A percentile compares a stretch with the other conserved stretches of the same genome.
Evolutionary conservation across 2,329 filamentous ascomycete species (phyloP).

Genomic region (Colletotrichum costaricense): DNA sequence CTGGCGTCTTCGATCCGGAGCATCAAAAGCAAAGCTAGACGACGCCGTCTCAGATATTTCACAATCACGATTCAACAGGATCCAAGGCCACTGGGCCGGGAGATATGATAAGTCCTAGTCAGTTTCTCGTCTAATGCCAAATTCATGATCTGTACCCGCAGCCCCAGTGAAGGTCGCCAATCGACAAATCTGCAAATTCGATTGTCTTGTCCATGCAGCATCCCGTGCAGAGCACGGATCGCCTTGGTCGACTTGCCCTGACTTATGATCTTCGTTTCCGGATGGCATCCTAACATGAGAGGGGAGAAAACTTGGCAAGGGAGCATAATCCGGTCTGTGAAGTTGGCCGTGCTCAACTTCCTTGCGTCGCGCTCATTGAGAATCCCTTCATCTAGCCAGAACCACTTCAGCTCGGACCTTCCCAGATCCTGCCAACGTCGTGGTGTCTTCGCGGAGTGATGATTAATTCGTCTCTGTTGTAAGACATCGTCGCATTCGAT

Average conservation of each 20-base stretch:
- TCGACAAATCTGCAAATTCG: neutral
- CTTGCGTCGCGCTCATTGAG: neutral
- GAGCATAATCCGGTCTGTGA: neutral
- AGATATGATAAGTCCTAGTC: neutral
- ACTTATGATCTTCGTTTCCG: neutral
- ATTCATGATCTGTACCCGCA: neutral
- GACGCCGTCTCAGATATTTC: neutral
- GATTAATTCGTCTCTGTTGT: neutral
- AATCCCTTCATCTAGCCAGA: conserved; percentile 7
- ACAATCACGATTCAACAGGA: neutral
- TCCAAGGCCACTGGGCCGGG: neutral
- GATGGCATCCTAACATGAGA: neutral
- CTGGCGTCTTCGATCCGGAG: neutral
- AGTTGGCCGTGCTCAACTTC: conserved; percentile 6
- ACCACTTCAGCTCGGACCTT: conserved; percentile 15
- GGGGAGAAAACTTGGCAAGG: neutral
- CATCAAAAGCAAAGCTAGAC: neutral
- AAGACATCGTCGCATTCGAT: neutral
- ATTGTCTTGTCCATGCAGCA: neutral
- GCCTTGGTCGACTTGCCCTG: neutral
- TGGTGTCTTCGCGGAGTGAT: neutral
- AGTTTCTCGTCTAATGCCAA: neutral
- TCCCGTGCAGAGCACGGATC: neutral
- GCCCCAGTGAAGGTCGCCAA: neutral
- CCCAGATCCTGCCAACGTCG: neutral